Evolutionary conservation across 208 protist species (phyloP).

Genomic region (Crithidia acanthocephali): DNA sequence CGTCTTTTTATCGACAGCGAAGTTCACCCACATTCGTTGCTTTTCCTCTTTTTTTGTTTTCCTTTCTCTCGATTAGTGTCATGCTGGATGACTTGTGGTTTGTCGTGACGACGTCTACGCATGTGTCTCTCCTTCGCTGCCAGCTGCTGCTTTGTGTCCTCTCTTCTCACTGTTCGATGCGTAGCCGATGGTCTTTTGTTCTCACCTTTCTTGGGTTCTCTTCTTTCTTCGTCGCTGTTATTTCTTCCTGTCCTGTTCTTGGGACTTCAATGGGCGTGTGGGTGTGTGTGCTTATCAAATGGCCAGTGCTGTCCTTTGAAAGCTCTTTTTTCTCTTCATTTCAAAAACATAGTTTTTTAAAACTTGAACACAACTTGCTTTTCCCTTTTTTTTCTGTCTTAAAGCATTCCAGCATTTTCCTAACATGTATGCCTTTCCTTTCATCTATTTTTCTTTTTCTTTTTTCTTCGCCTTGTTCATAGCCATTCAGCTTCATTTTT

Average conservation of each 20-base stretch:
- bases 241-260: neutral
- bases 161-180: neutral
- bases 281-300: neutral
- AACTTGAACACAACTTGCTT: too few relatives aligned
- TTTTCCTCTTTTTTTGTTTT: too few relatives aligned
- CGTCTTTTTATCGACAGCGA: too few relatives aligned
- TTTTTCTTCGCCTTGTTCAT: too few relatives aligned
- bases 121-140: neutral
- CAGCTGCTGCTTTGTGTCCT: neutral
- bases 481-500: too few relatives aligned
- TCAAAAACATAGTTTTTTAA: slow-evolving; percentile 6
- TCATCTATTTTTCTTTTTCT: too few relatives aligned
- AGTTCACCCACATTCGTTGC: too few relatives aligned
- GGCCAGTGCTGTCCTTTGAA: neutral
- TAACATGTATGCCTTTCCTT: too few relatives aligned
- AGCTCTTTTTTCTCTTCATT: neutral
- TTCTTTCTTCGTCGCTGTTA: neutral
- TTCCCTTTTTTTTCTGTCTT: slow-evolving; percentile 16
- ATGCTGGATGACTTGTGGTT: too few relatives aligned
- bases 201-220: neutral
- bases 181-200: neutral
- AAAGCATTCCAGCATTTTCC: too few relatives aligned
- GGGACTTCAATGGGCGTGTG: neutral
- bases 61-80: too few relatives aligned
- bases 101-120: neutral